Evolutionary conservation across 345 rosid species (phyloP), one percentile per base, ranked within the genome.

Genomic region (Luvunga scandens): DNA sequence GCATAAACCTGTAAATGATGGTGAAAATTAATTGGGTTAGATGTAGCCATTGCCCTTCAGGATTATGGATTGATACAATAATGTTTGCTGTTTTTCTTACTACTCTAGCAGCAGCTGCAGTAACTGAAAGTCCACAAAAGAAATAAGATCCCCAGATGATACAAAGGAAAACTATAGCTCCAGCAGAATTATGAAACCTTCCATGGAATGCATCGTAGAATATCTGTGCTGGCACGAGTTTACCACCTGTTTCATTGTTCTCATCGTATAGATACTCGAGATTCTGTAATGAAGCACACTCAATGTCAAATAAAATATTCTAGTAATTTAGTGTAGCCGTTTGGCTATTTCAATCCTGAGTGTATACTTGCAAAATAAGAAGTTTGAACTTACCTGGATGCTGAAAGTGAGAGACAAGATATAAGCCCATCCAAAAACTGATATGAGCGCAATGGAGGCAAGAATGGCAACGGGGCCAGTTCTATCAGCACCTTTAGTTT

Each of bases 81-180:
- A 62, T 4, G 34, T 62, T 62, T 25, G 33, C 38, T 0, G 21
- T 30, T 28, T 28, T 63, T 30, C 86, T 61, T 84, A 87, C 94
- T 76, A 90, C 90, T 89, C 90, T 80, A 45, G 89, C 92, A 13
- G 94, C 94, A 62, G 90, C 86, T 3, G 94, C 84, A 21, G 91
- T 87, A 79, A 86, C 78, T 5, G 92, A 89, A 67, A 91, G 94
- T 59, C 94, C 92, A n/a, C 94, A 87, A 71, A 90, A 89, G 85
- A 90, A 90, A 82, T 84, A 87, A 1, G 92, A 87, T 25, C 92
- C 91, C 90, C 90, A 91, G 27, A 91, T 87, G 81, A 88, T 50
- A 69, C 83, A 81, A 10, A 91, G 84, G 59, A 90, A 78, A 25
- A 91, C 71, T 18, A 91, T 83, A 10, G 94, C 92, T 65, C 90